Evolutionary conservation across 139 green algal species (phyloP).

Genomic region (Micractinium sp.): DNA sequence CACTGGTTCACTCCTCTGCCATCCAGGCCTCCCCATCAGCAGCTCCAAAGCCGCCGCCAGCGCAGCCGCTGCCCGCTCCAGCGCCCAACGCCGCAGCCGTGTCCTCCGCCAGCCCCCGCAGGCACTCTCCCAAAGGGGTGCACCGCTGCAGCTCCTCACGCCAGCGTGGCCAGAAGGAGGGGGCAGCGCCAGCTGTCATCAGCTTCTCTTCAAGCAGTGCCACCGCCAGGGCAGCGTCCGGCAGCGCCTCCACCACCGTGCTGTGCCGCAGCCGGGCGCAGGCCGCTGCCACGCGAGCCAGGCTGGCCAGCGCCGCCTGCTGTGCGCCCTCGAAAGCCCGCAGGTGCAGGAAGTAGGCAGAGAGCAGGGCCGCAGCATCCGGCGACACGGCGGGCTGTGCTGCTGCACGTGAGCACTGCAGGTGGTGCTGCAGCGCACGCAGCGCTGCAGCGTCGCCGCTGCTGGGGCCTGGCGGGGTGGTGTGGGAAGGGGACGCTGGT

Average conservation of each 20-base stretch:
- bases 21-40: background rate
- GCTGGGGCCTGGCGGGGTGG: background rate
- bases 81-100: background rate
- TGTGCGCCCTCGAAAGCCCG: background rate
- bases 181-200: background rate
- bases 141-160: constrained; percentile 15
- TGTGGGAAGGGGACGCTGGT: no score
- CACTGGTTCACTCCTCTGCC: background rate
- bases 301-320: constrained; percentile 20
- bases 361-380: constrained; percentile 32
- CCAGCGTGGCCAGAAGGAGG: constrained; percentile 18
- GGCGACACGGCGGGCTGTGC: constrained; percentile 17
- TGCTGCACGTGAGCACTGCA: background rate
- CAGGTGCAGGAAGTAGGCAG: constrained; percentile 35
- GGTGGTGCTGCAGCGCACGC: background rate
- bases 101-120: constrained; percentile 18
- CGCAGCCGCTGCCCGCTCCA: background rate
- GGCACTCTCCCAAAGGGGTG: constrained; percentile 17
- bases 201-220: constrained; percentile 31
- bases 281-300: constrained; percentile 39
- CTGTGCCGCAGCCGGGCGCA: constrained; percentile 34
- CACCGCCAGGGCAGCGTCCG: constrained; percentile 43
- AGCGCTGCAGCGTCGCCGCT: background rate
- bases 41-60: background rate
- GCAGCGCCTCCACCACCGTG: constrained; percentile 12